A percentile compares a stretch with the other conserved stretches of the same genome.
These are phyloP conservation scores for Globisporangium nodosum DNA, from an alignment of 352 stramenopile genomes.

Conservation along the genomic window DNA sequence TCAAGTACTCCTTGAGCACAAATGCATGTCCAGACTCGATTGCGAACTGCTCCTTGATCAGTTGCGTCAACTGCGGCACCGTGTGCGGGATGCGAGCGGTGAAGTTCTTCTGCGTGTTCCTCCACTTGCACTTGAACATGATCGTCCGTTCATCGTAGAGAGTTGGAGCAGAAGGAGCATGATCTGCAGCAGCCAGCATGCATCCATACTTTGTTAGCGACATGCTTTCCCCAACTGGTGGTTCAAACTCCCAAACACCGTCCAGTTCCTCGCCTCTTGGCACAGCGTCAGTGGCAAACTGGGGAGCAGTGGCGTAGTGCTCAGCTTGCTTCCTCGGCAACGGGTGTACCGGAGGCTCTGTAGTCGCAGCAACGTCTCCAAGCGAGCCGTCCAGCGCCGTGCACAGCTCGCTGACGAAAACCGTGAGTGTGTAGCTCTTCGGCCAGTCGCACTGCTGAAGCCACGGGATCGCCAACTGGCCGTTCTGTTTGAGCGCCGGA, in stretches of 20 bases:
- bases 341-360: slow-evolving; percentile 17
- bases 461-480: slow-evolving; percentile 42
- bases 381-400: slow-evolving; percentile 17
- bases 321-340: slow-evolving; percentile 7
- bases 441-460: slow-evolving; percentile 45
- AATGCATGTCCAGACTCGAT: slow-evolving; percentile 17
- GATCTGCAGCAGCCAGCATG: not conserved
- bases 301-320: slow-evolving; percentile 25
- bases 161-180: not conserved
- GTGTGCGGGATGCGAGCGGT: slow-evolving; percentile 20
- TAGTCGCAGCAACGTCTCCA: not conserved
- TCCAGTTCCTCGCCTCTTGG: not conserved
- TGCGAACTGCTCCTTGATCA: slow-evolving; percentile 38
- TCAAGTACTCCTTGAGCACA: slow-evolving; percentile 35
- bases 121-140: slow-evolving; percentile 68
- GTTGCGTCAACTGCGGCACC: slow-evolving; percentile 23
- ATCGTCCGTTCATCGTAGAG: slow-evolving; percentile 12
- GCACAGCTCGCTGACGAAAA: slow-evolving; percentile 51
- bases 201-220: not conserved
- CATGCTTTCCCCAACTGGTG: no score
- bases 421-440: slow-evolving; percentile 35
- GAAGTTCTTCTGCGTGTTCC: slow-evolving; percentile 39
- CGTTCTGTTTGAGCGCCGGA: slow-evolving; percentile 23
- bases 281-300: slow-evolving; percentile 13
- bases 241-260: no score